A percentile compares a stretch with the other conserved stretches of the same genome.
phyloP scores from a whole-genome alignment of 2,329 filamentous ascomycete genomes.

The Colletotrichum sojae region DNA sequence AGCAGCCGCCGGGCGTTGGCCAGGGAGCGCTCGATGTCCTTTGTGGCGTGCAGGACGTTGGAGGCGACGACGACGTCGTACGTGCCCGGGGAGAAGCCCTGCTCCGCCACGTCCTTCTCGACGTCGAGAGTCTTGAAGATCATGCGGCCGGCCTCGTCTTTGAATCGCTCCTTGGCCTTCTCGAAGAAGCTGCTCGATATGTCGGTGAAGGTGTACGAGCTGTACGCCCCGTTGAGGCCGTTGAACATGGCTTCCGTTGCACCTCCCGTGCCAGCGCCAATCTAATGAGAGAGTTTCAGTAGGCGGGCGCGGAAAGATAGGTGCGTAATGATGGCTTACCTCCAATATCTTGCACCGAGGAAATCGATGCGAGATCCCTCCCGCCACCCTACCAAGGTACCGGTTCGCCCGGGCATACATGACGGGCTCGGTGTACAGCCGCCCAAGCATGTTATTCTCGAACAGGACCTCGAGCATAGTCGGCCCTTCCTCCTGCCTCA shows the following conservation, averaged over 20 bases:
- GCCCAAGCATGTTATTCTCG: too few species aligned
- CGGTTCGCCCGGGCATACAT: too few species aligned
- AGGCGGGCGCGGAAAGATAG: too few species aligned
- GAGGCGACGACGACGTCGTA: conserved; percentile 51
- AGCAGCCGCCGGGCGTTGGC: conserved; percentile 46
- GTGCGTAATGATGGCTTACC: too few species aligned
- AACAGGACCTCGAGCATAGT: too few species aligned
- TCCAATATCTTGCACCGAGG: too few species aligned
- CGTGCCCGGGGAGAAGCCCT: conserved; percentile 45
- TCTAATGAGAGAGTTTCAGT: conserved; percentile 20
- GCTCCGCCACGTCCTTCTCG: conserved; percentile 45
- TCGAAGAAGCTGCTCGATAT: conserved; percentile 43
- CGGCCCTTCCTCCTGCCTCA: too few species aligned
- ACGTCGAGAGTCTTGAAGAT: conserved; percentile 49
- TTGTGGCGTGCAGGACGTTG: conserved; percentile 49
- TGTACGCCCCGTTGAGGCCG: conserved; percentile 27
- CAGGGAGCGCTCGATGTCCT: conserved; percentile 43
- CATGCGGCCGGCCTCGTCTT: conserved; percentile 34
- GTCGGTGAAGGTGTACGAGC: conserved; percentile 46
- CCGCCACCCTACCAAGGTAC: too few species aligned
- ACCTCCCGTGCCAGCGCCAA: conserved; percentile 61
- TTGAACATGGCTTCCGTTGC: conserved; percentile 30
- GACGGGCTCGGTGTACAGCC: too few species aligned
- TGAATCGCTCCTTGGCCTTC: conserved; percentile 46
- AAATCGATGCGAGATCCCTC: too few species aligned